Conservation (phyloP, 768 basidiomycete genomes). For the Tulasnella calospora region DNA sequence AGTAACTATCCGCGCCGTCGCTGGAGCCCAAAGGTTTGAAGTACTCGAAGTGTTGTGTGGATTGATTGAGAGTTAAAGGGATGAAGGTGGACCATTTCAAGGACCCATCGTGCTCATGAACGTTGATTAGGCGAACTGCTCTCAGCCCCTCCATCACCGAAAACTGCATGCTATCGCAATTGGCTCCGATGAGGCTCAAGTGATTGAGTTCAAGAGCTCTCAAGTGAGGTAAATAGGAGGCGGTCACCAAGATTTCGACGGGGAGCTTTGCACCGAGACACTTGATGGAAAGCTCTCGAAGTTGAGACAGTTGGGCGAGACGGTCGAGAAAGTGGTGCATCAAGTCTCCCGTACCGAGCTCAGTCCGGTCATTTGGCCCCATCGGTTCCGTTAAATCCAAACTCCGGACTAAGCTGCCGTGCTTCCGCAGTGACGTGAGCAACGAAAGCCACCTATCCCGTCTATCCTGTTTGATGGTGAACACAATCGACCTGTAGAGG, state of each 20-base stretch:
- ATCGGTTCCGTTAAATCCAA: too few species aligned
- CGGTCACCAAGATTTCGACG: background rate
- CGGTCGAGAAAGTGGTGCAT: background rate
- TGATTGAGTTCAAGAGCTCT: background rate
- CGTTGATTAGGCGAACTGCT: background rate
- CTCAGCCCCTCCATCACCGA: background rate
- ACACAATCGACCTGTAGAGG: too few species aligned
- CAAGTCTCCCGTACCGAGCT: too few species aligned
- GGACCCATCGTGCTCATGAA: background rate
- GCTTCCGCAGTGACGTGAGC: too few species aligned
- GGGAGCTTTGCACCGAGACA: background rate
- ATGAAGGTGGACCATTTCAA: background rate
- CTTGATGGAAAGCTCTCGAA: background rate
- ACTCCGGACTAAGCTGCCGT: too few species aligned
- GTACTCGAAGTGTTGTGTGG: background rate
- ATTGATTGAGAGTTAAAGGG: background rate
- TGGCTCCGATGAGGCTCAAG: background rate
- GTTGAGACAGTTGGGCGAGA: background rate
- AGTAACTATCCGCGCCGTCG: background rate
- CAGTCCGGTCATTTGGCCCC: background rate
- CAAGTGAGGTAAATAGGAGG: background rate
- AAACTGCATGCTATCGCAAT: background rate
- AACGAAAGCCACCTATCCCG: too few species aligned
- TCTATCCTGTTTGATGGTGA: too few species aligned
- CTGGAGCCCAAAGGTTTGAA: background rate